Base-by-base conservation (phyloP, 352 stramenopile genomes). In the Albugo laibachii region DNA sequence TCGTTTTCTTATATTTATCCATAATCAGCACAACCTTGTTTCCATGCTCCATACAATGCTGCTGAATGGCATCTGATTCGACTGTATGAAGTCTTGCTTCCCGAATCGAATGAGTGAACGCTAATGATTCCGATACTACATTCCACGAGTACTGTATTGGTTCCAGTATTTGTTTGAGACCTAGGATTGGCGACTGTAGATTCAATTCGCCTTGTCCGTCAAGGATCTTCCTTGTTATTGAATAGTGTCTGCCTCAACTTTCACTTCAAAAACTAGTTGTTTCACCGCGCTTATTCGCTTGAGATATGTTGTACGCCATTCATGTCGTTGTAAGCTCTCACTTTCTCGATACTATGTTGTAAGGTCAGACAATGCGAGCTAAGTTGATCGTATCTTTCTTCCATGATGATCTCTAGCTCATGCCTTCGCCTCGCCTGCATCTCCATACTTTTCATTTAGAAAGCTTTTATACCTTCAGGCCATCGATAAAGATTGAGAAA, bases 401-500 rank as follows among this genome's bases (percentile, higher is more conserved):
- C 80, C 11, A 92, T 73, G 24, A 93, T 83, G 5, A 92, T 56
- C 47, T 94, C 81, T 31, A 95, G 50, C 48, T 95, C 83, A 48
- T 83, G 68, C 54, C 95, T 87, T 0, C 87, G 65, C 47, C 84
- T 88, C 19, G 72, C 80, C 53, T 95, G 83, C 3, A 93, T 63
- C 56, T 96, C 85, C 40, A 92, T 81, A 51, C 76, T 91, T 55
- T 88, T 87, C n/a, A 75, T 58, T 44, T 95, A 78, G 58, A 93
- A 95, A 0, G 69, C 66, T 56, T 92, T 93, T 43, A 96, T 80
- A 31, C 82, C 91, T 47, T 89, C 75, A 8, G 87, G 85, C 87
- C 85, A 96, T 8, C 78, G 66, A 52, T 87, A 93, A 10, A 80
- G 89, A 18, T 68, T 89, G 51, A 92, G 85, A 48, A 95, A 92